A percentile compares a stretch with the other conserved stretches of the same genome.
Evolutionary conservation across 2,329 filamentous ascomycete species (phyloP).

Genomic region (Penicillium sumatraense): DNA sequence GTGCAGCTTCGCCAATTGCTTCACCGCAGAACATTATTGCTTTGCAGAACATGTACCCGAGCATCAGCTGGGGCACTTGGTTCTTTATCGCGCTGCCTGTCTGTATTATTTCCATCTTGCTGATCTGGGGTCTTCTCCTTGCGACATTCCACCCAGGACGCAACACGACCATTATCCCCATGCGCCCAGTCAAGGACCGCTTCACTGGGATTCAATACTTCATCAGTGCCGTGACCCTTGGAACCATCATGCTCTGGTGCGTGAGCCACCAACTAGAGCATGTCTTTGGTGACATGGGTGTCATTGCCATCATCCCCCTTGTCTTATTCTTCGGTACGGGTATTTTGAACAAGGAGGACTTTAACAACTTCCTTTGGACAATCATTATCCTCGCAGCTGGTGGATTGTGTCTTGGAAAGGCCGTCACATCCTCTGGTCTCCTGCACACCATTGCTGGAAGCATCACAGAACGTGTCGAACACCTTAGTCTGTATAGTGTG

Average conservation of each 20-base stretch:
- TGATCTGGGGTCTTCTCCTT: slow-evolving; percentile 89
- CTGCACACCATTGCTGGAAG: slow-evolving; percentile 81
- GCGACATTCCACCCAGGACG: slow-evolving; percentile 82
- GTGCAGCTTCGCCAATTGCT: slow-evolving; percentile 94
- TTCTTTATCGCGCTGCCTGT: slow-evolving; percentile 96
- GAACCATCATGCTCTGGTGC: slow-evolving; percentile 91
- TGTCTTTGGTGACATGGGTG: slow-evolving; percentile 96
- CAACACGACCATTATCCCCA: slow-evolving; percentile 87
- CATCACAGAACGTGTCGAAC: slow-evolving; percentile 75
- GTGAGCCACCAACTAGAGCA: slow-evolving; percentile 84
- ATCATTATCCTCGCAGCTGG: slow-evolving; percentile 98
- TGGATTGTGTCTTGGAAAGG: slow-evolving; percentile 88
- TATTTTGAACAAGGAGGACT: slow-evolving; percentile 96
- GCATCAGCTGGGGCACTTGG: slow-evolving; percentile 93
- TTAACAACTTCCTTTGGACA: slow-evolving; percentile 99
- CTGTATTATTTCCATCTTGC: slow-evolving; percentile 81
- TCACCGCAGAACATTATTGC: slow-evolving; percentile 98
- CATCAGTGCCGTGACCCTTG: slow-evolving; percentile 79
- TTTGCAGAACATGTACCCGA: slow-evolving; percentile 90
- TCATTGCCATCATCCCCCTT: slow-evolving; percentile 94
- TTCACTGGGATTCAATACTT: slow-evolving; percentile 94
- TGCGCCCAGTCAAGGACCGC: slow-evolving; percentile 83
- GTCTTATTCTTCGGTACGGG: slow-evolving; percentile 96
- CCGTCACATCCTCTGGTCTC: slow-evolving; percentile 89
- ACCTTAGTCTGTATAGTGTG: slow-evolving; percentile 82